These are phyloP conservation scores for Didymella glomerata DNA, from an alignment of 2,329 filamentous ascomycete species.

Conservation along the genomic window DNA sequence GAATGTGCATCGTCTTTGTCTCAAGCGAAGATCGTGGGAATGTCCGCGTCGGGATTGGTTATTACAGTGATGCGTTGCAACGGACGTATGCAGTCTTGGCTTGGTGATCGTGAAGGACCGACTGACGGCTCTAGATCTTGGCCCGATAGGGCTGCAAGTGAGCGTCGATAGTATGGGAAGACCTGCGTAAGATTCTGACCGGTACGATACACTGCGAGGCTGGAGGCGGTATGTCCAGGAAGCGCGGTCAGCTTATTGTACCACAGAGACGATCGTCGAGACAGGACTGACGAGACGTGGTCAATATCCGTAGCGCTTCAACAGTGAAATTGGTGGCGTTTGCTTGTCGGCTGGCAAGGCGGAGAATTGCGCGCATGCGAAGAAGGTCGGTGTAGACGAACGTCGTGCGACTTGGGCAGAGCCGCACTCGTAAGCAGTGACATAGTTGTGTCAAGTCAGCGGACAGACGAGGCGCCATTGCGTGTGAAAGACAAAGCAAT, in stretches of 20 bases:
- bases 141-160: slow-evolving; percentile 10
- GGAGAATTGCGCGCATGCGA: neutral
- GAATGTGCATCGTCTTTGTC: slow-evolving; percentile 3
- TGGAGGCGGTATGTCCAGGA: slow-evolving; percentile 18
- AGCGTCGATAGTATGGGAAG: neutral
- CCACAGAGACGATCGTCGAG: slow-evolving; percentile 9
- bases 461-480: neutral
- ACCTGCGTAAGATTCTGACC: slow-evolving; percentile 11
- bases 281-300: slow-evolving; percentile 2
- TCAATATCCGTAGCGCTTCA: neutral
- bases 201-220: slow-evolving; percentile 16
- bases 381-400: slow-evolving; percentile 20
- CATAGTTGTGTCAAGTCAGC: slow-evolving; percentile 10
- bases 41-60: slow-evolving; percentile 6
- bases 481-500: neutral
- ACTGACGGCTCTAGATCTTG: slow-evolving; percentile 10
- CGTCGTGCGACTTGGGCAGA: slow-evolving; percentile 13
- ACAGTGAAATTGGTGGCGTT: neutral
- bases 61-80: slow-evolving; percentile 6
- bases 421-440: slow-evolving; percentile 21
- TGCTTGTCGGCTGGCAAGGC: slow-evolving; percentile 1
- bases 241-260: slow-evolving; percentile 22
- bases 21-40: neutral
- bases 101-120: slow-evolving; percentile 3
- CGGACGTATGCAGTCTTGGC: neutral